phyloP scores from a whole-genome alignment of 352 stramenopile species.

The Pythium oligandrum region DNA sequence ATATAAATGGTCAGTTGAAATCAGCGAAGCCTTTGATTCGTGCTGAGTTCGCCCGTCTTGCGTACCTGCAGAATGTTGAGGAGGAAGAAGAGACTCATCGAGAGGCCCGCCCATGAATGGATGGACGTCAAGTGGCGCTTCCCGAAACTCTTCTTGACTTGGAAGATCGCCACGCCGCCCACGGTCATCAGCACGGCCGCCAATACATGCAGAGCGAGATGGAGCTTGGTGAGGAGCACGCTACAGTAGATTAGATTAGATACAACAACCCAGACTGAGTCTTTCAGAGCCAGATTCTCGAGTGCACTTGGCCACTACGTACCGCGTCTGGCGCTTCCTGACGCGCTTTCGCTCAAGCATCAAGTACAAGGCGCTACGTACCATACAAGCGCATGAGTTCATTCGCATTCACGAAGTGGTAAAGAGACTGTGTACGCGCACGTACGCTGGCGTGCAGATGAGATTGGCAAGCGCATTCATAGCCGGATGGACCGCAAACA shows the following conservation, averaged over 20 bases:
- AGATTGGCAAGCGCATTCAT: slow-evolving; percentile 48
- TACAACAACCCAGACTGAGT: not conserved
- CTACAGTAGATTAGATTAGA: slow-evolving; percentile 14
- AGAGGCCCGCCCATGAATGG: slow-evolving; percentile 53
- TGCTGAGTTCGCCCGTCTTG: too few relatives aligned
- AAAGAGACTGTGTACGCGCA: not conserved
- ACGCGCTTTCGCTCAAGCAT: slow-evolving; percentile 53
- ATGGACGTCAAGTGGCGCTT: slow-evolving; percentile 36
- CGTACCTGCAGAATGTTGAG: slow-evolving; percentile 61
- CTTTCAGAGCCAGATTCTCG: not conserved
- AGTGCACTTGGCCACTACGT: not conserved
- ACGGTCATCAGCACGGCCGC: slow-evolving; percentile 31
- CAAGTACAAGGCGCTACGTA: slow-evolving; percentile 34
- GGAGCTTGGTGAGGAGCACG: slow-evolving; percentile 48
- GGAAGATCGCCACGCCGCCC: slow-evolving; percentile 32
- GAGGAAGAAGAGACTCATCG: slow-evolving; percentile 44
- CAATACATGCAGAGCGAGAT: slow-evolving; percentile 42
- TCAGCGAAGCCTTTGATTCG: too few relatives aligned
- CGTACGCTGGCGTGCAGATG: slow-evolving; percentile 45
- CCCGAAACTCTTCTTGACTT: slow-evolving; percentile 22
- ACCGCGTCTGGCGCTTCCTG: slow-evolving; percentile 35
- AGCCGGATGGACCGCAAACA: slow-evolving; percentile 51
- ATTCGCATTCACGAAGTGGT: not conserved
- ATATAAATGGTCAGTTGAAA: not conserved
- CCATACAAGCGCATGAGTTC: slow-evolving; percentile 6